Evolutionary conservation across 1,284 basidiomycete species (phyloP), one percentile per base, ranked within the genome.

Genomic region (Papiliotrema terrestris): DNA sequence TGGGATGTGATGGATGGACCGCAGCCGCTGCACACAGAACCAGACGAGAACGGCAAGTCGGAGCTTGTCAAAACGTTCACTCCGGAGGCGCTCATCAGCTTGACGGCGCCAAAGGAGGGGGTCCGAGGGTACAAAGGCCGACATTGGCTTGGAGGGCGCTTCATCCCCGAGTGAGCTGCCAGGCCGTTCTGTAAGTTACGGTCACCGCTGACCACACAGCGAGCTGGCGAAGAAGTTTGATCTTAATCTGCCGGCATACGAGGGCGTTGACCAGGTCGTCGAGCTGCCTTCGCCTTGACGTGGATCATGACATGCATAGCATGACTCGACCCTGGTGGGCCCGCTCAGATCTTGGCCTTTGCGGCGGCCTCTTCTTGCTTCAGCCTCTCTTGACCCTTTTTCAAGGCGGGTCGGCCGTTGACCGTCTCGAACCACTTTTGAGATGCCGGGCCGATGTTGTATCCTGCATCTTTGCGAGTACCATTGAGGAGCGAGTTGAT

Each of bases 61-160:
- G 78, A 78, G 29, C 49, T 46, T 1, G 66, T 76, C 38, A 64
- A 71, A 51, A 74, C 73, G 0, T 81, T 89, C 56, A 79, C 83
- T 23, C 90, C 94, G 0, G 83, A 89, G 49, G 88, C 92, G 1
- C 78, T 99, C 39, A 77, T 98, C 54, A 93, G 89, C 65, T 78
- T 99, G 63, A 98, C 95, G 0, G 93, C 90, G 11, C 96, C 96
- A 2, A 99, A 99, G 77, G 80, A 87, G 64, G 96, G 96, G 1
- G 86, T 87, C 3, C 81, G 80, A 61, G 74, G 71, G 8, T 98
- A 91, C 75, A 83, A 77, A 25, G 90, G 93, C 9, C 80, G 83
- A 44, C 96, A 98, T 80, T 97, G 91, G 74, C 80, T 97, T 2
- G 93, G 92, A 2, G 96, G 95, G 0, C 81, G 95, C 50, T 98